These are phyloP conservation scores for Vigna reflexopilosa DNA, from an alignment of 306 rosid genomes.

Conservation along the genomic window DNA sequence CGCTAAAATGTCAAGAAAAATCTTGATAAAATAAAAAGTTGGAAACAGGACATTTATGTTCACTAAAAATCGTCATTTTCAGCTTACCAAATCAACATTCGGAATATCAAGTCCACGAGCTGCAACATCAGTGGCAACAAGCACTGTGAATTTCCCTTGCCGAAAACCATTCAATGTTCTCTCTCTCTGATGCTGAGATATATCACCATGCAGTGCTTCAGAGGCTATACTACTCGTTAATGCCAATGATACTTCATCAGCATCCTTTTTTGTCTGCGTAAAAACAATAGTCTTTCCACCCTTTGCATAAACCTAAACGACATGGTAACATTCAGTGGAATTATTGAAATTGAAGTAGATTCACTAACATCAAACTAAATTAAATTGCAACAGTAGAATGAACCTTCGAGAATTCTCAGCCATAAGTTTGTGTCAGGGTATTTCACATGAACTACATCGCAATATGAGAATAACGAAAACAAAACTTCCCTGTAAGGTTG, in stretches of 20 bases:
- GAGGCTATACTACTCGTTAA: constrained; percentile 82
- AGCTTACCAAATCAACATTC: constrained; percentile 89
- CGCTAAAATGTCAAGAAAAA: constrained; percentile 4
- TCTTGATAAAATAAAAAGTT: constrained; percentile 25
- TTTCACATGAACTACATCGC: not conserved
- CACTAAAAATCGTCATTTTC: constrained; percentile 37
- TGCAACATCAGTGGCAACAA: constrained; percentile 98
- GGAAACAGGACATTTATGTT: constrained; percentile 15
- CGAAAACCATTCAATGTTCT: constrained; percentile 92
- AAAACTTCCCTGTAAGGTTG: not conserved
- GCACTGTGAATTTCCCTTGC: constrained; percentile 94
- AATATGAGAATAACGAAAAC: not conserved
- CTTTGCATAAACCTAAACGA: constrained; percentile 82
- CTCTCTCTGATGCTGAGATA: constrained; percentile 97
- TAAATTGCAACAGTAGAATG: no score
- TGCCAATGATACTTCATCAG: constrained; percentile 92
- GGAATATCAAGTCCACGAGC: constrained; percentile 98
- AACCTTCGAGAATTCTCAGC: no score
- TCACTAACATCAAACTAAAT: constrained; percentile 4
- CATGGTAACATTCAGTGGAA: constrained; percentile 27
- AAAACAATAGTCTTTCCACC: constrained; percentile 98
- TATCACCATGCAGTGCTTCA: constrained; percentile 97
- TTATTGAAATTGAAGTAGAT: not conserved
- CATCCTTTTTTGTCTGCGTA: constrained; percentile 91
- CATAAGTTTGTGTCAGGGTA: not conserved